Evolutionary conservation across 495 filamentous ascomycete species (phyloP).

Genomic region (Hypoxylon perforatum): DNA sequence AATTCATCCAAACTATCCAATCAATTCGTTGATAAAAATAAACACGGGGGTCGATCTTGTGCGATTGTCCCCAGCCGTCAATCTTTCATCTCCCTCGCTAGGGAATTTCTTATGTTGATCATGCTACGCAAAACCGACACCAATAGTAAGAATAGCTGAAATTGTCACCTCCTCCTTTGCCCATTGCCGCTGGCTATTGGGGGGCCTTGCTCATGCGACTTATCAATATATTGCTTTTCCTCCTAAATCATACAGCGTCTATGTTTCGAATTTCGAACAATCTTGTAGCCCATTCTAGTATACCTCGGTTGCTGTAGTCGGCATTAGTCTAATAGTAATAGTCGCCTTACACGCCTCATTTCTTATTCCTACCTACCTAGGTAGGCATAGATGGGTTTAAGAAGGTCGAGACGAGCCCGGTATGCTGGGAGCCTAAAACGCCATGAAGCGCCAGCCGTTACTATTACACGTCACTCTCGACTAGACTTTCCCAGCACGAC

Average conservation of each 20-base stretch:
- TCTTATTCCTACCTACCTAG: no score
- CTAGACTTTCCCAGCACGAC: slow-evolving; percentile 15
- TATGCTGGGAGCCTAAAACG: slow-evolving; percentile 16
- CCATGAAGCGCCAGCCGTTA: slow-evolving; percentile 22
- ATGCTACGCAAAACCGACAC: slow-evolving; percentile 31
- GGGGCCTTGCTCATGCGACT: slow-evolving; percentile 6
- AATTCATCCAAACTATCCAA: slow-evolving; percentile 12
- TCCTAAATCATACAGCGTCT: background rate
- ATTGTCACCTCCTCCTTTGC: slow-evolving; percentile 16
- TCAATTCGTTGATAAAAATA: slow-evolving; percentile 38
- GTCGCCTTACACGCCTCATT: no score
- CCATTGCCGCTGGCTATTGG: background rate
- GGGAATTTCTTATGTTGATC: slow-evolving; percentile 38
- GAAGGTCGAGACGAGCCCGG: slow-evolving; percentile 6
- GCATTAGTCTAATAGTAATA: no score
- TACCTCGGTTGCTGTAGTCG: background rate
- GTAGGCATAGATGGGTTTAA: no score
- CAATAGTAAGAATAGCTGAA: slow-evolving; percentile 15
- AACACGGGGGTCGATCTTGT: slow-evolving; percentile 41
- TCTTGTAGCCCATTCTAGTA: slow-evolving; percentile 11
- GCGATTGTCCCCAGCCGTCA: slow-evolving; percentile 31
- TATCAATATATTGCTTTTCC: slow-evolving; percentile 3
- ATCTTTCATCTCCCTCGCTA: slow-evolving; percentile 33
- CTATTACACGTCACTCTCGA: slow-evolving; percentile 21
- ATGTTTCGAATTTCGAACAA: slow-evolving; percentile 7